phyloP scores from a whole-genome alignment of 1,284 basidiomycete species.

The Melampsora medusae region DNA sequence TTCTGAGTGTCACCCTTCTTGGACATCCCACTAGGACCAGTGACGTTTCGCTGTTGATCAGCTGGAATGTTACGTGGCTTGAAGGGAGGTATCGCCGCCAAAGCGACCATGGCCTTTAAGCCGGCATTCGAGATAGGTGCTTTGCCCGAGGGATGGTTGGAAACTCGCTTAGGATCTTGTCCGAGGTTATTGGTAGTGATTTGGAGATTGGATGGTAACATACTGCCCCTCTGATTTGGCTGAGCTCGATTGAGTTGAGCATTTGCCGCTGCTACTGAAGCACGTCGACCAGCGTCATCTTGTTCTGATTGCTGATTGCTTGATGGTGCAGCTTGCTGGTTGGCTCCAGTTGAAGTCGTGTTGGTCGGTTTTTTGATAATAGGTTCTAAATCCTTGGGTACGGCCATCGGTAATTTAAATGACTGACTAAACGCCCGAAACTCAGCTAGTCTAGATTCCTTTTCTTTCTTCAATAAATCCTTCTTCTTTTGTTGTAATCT shows the following conservation, averaged over 20 bases:
- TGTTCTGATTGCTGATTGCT: slow-evolving; percentile 66
- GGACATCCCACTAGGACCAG: slow-evolving; percentile 20
- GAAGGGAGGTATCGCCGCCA: slow-evolving; percentile 40
- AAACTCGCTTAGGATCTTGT: slow-evolving; percentile 37
- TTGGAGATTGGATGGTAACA: slow-evolving; percentile 45
- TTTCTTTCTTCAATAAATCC: slow-evolving; percentile 82
- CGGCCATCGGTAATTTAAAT: slow-evolving; percentile 86
- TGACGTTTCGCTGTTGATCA: not conserved
- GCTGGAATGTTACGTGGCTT: slow-evolving; percentile 37
- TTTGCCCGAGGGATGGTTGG: slow-evolving; percentile 47
- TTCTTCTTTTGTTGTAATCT: slow-evolving; percentile 84
- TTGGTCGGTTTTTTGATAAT: slow-evolving; percentile 62
- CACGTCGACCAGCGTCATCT: slow-evolving; percentile 73
- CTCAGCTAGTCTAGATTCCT: slow-evolving; percentile 87
- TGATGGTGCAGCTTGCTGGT: slow-evolving; percentile 66
- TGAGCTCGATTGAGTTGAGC: slow-evolving; percentile 68
- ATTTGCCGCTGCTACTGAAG: slow-evolving; percentile 67
- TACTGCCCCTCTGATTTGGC: slow-evolving; percentile 48
- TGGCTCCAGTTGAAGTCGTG: slow-evolving; percentile 50
- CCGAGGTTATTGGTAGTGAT: slow-evolving; percentile 12
- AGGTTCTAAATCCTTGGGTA: slow-evolving; percentile 88
- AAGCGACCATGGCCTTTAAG: slow-evolving; percentile 13
- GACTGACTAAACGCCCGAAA: slow-evolving; percentile 84
- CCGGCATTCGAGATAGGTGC: slow-evolving; percentile 48
- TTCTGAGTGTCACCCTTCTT: slow-evolving; percentile 30